These are phyloP conservation scores for Aspergillus proliferans DNA, from an alignment of 2,329 filamentous ascomycete genomes.

Conservation along the genomic window DNA sequence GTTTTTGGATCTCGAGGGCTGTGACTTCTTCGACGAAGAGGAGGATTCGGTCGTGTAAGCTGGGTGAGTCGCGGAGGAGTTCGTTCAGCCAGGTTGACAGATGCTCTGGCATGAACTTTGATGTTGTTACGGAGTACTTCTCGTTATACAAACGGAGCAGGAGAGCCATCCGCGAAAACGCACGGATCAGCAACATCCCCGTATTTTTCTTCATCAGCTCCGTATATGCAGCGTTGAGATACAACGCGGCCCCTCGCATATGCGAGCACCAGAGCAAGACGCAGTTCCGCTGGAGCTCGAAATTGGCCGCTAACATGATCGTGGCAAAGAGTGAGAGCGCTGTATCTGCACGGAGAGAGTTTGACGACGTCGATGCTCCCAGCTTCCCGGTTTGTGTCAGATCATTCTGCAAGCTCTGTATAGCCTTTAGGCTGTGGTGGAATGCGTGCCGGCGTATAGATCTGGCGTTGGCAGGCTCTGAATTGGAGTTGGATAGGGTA, in stretches of 20 bases:
- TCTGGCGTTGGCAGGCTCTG: not conserved
- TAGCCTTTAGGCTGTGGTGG: slow-evolving; percentile 8
- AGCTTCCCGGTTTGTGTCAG: not conserved
- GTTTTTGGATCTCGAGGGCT: slow-evolving; percentile 7
- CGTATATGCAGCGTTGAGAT: slow-evolving; percentile 5
- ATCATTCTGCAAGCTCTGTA: slow-evolving; percentile 5
- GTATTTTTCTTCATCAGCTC: slow-evolving; percentile 3
- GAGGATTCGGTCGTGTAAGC: slow-evolving; percentile 5
- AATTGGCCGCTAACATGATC: slow-evolving; percentile 10
- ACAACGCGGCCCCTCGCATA: slow-evolving; percentile 8
- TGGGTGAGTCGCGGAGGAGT: slow-evolving; percentile 3
- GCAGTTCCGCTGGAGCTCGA: slow-evolving; percentile 9
- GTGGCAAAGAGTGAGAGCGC: slow-evolving; percentile 8
- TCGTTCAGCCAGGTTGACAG: slow-evolving; percentile 4
- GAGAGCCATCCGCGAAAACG: slow-evolving; percentile 12
- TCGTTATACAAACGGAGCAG: slow-evolving; percentile 10
- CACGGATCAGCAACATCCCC: slow-evolving; percentile 7
- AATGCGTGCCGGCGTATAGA: slow-evolving; percentile 8
- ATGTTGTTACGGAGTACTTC: slow-evolving; percentile 8
- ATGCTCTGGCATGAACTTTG: slow-evolving; percentile 4
- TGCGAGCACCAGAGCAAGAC: slow-evolving; percentile 9
- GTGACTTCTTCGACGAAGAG: slow-evolving; percentile 9
- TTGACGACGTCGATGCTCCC: not conserved
- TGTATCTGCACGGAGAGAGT: not conserved
- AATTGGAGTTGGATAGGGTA: slow-evolving; percentile 4